These are phyloP conservation scores for Trichosporon sp. DNA, from an alignment of 1,284 basidiomycete genomes.

Conservation along the genomic window DNA sequence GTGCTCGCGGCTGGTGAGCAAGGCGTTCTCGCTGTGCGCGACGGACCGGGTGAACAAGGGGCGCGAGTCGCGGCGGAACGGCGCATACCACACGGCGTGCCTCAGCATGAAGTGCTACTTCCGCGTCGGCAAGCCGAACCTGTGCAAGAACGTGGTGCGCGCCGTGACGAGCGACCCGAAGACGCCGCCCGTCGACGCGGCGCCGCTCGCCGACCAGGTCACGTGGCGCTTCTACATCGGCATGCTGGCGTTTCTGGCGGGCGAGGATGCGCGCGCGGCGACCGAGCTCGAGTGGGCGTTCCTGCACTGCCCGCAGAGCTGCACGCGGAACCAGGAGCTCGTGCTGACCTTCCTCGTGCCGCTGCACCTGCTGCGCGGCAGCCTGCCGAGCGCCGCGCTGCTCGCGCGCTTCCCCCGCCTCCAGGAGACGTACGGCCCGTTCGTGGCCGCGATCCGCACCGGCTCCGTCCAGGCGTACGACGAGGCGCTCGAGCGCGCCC, in stretches of 20 bases:
- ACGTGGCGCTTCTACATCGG: slow-evolving; percentile 91
- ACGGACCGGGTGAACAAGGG: slow-evolving; percentile 73
- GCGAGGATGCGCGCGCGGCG: slow-evolving; percentile 82
- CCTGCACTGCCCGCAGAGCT: slow-evolving; percentile 66
- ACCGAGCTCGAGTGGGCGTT: slow-evolving; percentile 76
- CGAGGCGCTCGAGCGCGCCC: slow-evolving; percentile 60
- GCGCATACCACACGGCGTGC: slow-evolving; percentile 89
- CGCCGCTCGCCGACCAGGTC: slow-evolving; percentile 81
- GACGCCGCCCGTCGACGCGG: slow-evolving; percentile 69
- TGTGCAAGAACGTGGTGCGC: slow-evolving; percentile 86
- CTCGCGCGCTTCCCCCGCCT: slow-evolving; percentile 67
- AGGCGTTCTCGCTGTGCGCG: slow-evolving; percentile 85
- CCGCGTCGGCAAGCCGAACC: slow-evolving; percentile 82
- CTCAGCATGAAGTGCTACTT: slow-evolving; percentile 93
- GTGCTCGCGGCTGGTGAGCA: slow-evolving; percentile 82
- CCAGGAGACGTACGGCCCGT: slow-evolving; percentile 70
- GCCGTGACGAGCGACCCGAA: slow-evolving; percentile 81
- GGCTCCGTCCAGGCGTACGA: slow-evolving; percentile 83
- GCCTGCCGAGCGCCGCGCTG: slow-evolving; percentile 67
- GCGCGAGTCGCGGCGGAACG: slow-evolving; percentile 80
- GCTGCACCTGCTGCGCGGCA: slow-evolving; percentile 76
- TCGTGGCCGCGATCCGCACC: slow-evolving; percentile 67
- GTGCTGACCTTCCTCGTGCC: slow-evolving; percentile 88
- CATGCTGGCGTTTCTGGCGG: slow-evolving; percentile 86
- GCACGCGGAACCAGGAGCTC: slow-evolving; percentile 76